These are phyloP conservation scores for Hyparrhenia diplandra DNA, from an alignment of 176 grass and related monocot species.

Conservation along the genomic window DNA sequence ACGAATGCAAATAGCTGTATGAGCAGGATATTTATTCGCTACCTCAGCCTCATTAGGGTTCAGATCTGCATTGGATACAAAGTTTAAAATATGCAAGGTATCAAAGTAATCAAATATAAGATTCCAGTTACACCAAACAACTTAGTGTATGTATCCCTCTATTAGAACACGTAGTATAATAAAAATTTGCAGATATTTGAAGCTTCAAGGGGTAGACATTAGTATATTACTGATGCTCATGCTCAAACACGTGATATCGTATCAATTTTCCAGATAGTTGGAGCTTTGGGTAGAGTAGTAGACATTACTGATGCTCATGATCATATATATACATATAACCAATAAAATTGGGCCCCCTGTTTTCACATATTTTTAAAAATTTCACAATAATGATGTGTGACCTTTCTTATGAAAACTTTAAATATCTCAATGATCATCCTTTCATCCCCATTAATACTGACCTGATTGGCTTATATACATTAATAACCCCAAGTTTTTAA, in stretches of 20 bases:
- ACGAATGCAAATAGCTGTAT: slow-evolving; percentile 86
- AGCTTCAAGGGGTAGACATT: background rate
- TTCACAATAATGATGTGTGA: background rate
- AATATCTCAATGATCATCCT: slow-evolving; percentile 8
- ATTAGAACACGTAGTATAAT: background rate
- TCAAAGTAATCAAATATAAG: background rate
- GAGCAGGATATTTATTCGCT: slow-evolving; percentile 79
- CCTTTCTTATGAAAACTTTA: background rate
- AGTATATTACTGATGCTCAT: background rate
- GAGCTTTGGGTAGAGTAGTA: background rate
- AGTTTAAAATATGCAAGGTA: slow-evolving; percentile 2
- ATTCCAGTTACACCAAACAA: slow-evolving; percentile 17
- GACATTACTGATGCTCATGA: slow-evolving; percentile 7
- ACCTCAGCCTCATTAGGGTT: slow-evolving; percentile 60
- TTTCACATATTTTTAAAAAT: background rate
- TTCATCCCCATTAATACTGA: background rate
- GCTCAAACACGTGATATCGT: background rate
- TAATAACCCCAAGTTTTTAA: background rate
- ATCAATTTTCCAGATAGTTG: background rate
- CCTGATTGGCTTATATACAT: slow-evolving; percentile 8
- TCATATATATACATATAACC: slow-evolving; percentile 2
- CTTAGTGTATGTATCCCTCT: background rate
- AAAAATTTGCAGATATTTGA: background rate
- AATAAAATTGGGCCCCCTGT: background rate
- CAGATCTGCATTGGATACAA: slow-evolving; percentile 55